Evolutionary conservation across 306 rosid species (phyloP).

Genomic region (Cucurbita argyrosperma): DNA sequence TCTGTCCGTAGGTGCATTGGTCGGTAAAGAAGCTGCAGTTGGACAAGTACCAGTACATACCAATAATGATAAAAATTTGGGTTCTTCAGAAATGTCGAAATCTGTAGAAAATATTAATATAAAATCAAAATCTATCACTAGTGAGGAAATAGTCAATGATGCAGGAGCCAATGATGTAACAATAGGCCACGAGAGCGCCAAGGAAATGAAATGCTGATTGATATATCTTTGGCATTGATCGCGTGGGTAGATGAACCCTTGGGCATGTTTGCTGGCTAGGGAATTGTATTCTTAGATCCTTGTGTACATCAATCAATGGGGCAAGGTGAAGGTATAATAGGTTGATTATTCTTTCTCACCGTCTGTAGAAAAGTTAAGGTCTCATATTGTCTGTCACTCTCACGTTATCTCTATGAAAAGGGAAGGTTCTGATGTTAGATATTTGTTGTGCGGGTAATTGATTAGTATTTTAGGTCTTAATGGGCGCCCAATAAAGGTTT

Average conservation of each 20-base stretch:
- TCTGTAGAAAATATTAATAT: background rate
- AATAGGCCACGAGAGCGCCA: background rate
- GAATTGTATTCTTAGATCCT: slow-evolving; percentile 10
- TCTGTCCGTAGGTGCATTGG: slow-evolving; percentile 23
- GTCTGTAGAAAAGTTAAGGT: slow-evolving; percentile 7
- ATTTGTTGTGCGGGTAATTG: background rate
- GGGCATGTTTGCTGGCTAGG: slow-evolving; percentile 1
- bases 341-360: slow-evolving; percentile 9
- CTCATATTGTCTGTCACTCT: background rate
- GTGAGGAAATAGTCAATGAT: background rate
- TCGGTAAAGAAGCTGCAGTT: slow-evolving; percentile 5
- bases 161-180: background rate
- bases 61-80: slow-evolving; percentile 11
- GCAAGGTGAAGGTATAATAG: slow-evolving; percentile 9
- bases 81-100: slow-evolving; percentile 15
- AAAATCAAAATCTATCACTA: background rate
- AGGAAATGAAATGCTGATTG: background rate
- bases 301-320: slow-evolving; percentile 10
- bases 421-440: slow-evolving; percentile 4
- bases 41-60: slow-evolving; percentile 19
- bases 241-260: background rate
- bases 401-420: background rate
- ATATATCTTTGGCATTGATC: background rate
- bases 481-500: background rate
- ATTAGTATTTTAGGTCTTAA: background rate